A percentile compares a stretch with the other conserved stretches of the same genome.
Conservation (phyloP, 345 rosid genomes). For the Eutrema yunnanense region DNA sequence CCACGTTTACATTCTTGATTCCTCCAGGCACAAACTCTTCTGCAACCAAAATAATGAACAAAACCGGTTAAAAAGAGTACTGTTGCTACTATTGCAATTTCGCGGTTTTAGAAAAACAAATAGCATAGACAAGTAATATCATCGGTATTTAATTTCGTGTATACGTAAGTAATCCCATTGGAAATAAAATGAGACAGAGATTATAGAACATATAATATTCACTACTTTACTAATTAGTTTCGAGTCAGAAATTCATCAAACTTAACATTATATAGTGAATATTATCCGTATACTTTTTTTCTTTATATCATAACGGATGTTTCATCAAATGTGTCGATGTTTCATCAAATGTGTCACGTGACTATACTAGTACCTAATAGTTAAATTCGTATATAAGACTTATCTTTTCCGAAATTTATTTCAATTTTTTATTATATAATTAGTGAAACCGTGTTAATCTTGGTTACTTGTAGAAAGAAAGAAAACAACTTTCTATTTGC, state of each 20-base stretch:
- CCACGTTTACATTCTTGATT: neutral
- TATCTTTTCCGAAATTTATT: neutral
- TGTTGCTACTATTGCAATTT: neutral
- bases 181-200: too few relatives aligned
- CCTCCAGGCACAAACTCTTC: conserved; percentile 1
- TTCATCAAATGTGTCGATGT: neutral
- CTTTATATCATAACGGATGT: neutral
- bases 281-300: neutral
- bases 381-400: neutral
- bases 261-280: neutral
- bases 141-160: neutral
- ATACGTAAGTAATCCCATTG: too few relatives aligned
- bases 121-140: neutral
- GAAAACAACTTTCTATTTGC: conserved; percentile 6
- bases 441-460: neutral
- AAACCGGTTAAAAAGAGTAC: neutral
- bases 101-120: neutral
- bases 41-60: neutral
- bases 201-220: too few relatives aligned
- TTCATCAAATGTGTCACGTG: neutral
- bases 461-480: conserved; percentile 15
- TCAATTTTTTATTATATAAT: neutral
- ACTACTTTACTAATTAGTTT: neutral
- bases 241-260: too few relatives aligned
- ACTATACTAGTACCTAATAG: neutral